These are phyloP conservation scores for Amanita rubescens DNA, from an alignment of 768 basidiomycete species.

Conservation along the genomic window DNA sequence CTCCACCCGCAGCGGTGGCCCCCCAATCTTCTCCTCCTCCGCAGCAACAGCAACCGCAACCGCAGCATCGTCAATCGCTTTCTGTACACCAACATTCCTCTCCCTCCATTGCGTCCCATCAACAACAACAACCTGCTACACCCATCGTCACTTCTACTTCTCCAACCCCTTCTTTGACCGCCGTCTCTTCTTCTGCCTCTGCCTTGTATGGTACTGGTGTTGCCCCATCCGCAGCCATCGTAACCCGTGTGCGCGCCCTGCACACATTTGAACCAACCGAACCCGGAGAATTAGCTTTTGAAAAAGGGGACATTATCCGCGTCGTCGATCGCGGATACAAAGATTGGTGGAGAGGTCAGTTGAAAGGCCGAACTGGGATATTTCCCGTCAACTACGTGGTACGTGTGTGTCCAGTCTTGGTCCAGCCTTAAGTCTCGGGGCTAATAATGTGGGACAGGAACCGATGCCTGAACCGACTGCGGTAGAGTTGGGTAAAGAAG, in stretches of 20 bases:
- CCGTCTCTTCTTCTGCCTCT: constrained; percentile 7
- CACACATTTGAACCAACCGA: constrained; percentile 87
- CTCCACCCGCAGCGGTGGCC: constrained; percentile 23
- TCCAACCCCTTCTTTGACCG: constrained; percentile 12
- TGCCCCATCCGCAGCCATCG: constrained; percentile 37
- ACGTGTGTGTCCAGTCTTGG: too few species aligned
- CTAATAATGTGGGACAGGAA: too few species aligned
- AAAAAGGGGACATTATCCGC: constrained; percentile 89
- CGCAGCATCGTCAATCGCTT: constrained; percentile 14
- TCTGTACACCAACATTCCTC: constrained; percentile 4
- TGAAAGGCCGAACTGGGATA: constrained; percentile 86
- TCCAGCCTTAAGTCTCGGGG: too few species aligned
- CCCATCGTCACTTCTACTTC: constrained; percentile 10
- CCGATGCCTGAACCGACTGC: constrained; percentile 78
- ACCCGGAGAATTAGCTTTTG: constrained; percentile 84
- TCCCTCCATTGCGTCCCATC: neutral
- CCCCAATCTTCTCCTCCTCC: constrained; percentile 20
- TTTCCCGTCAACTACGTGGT: constrained; percentile 98
- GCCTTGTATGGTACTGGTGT: too few species aligned
- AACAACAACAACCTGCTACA: constrained; percentile 1
- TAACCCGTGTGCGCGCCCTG: constrained; percentile 82
- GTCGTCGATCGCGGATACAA: constrained; percentile 91
- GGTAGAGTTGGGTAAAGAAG: constrained; percentile 70
- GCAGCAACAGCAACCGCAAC: constrained; percentile 18
- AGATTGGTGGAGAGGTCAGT: constrained; percentile 95